Evolutionary conservation across 2,329 filamentous ascomycete genomes (phyloP).

Genomic region (Didymella glomerata): DNA sequence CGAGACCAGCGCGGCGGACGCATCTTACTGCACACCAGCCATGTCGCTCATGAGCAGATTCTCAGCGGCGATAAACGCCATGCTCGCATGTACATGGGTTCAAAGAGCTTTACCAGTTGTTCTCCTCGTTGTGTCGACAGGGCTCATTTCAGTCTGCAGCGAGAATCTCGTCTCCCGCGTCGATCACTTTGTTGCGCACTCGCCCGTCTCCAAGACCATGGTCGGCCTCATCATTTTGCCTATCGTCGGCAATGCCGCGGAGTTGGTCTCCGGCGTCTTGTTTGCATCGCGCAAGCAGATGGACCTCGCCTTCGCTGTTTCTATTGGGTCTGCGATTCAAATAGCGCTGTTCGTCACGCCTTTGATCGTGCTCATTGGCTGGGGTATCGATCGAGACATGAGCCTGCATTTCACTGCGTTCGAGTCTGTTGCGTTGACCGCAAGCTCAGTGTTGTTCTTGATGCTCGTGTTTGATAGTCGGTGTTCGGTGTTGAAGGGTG

Average conservation of each 20-base stretch:
- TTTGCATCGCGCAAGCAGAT: constrained; percentile 68
- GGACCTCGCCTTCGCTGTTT: constrained; percentile 68
- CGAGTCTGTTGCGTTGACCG: constrained; percentile 69
- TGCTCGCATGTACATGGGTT: constrained; percentile 6
- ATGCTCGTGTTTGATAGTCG: constrained; percentile 22
- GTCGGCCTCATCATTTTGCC: constrained; percentile 67
- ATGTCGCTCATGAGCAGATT: background rate
- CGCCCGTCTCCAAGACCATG: constrained; percentile 62
- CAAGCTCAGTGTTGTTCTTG: constrained; percentile 22
- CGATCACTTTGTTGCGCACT: constrained; percentile 57
- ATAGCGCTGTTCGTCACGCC: constrained; percentile 67
- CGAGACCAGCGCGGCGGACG: background rate
- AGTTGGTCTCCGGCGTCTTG: constrained; percentile 66
- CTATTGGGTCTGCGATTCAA: constrained; percentile 67
- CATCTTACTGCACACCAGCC: background rate
- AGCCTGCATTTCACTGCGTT: constrained; percentile 82
- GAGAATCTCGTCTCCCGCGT: constrained; percentile 67
- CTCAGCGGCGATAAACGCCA: background rate
- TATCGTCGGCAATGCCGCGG: constrained; percentile 68
- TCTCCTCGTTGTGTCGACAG: constrained; percentile 69
- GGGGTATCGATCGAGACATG: constrained; percentile 66
- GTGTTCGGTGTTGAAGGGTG: constrained; percentile 23
- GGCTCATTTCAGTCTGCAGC: constrained; percentile 76
- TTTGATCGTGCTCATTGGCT: constrained; percentile 65
- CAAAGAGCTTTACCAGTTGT: constrained; percentile 10